Percentiles rank a stretch among this genome's conserved stretches.
phyloP scores from a whole-genome alignment of 192 early-diverging fungal genomes.

The Allomyces arbusculus region DNA sequence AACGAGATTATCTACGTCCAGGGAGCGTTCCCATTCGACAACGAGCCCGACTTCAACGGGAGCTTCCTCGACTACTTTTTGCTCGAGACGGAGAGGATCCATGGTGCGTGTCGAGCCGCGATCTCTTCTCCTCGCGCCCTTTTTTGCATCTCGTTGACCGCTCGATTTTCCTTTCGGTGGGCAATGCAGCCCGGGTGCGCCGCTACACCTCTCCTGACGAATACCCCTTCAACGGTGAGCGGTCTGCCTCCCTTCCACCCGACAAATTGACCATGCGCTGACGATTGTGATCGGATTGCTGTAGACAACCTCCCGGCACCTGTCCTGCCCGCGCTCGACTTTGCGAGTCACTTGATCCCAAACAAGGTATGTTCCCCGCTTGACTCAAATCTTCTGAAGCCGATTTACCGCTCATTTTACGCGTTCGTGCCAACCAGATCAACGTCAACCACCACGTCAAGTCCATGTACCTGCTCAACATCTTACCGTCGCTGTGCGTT shows the following conservation, averaged over 20 bases:
- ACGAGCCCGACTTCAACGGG: slow-evolving; percentile 29
- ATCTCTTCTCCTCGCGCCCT: background rate
- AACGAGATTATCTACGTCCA: slow-evolving; percentile 63
- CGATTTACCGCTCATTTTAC: too few species aligned
- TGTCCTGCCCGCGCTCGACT: slow-evolving; percentile 63
- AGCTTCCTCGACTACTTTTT: slow-evolving; percentile 82
- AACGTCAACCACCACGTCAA: slow-evolving; percentile 75
- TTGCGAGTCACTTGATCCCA: slow-evolving; percentile 48
- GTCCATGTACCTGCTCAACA: slow-evolving; percentile 57
- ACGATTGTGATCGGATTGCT: too few species aligned
- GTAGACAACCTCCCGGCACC: slow-evolving; percentile 46
- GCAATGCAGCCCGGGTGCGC: slow-evolving; percentile 39
- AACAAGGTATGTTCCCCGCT: slow-evolving; percentile 11
- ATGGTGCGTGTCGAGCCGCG: slow-evolving; percentile 36
- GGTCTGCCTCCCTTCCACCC: too few species aligned
- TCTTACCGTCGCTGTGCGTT: slow-evolving; percentile 55
- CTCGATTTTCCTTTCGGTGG: background rate
- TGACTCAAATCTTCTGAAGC: too few species aligned
- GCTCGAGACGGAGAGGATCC: slow-evolving; percentile 75
- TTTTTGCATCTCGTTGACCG: background rate
- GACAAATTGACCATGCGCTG: too few species aligned
- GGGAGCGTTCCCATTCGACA: slow-evolving; percentile 41
- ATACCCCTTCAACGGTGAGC: slow-evolving; percentile 60
- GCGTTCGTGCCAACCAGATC: slow-evolving; percentile 17
- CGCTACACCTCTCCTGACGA: slow-evolving; percentile 84